Base-by-base conservation (phyloP, 176 grass and related monocot genomes). In the Ampelocalamus luodianensis region DNA sequence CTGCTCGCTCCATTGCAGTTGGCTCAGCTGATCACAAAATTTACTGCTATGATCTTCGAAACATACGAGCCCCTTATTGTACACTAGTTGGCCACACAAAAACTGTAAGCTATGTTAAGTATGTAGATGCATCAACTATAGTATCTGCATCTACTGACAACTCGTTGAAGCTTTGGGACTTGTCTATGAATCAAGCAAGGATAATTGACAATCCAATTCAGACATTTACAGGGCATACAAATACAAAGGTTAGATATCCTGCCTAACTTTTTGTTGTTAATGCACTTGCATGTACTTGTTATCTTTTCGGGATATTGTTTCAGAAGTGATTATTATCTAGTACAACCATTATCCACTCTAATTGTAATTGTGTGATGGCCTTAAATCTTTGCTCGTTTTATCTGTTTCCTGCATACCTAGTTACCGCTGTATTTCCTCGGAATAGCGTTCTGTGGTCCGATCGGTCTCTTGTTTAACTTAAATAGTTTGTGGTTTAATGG, bases 91-190 rank as follows among this genome's bases (percentile, higher is more conserved):
- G 92, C 54, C 97, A 99, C 54, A 85, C 83, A 76, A 99, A 96
- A 83, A 99, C 97, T 71, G 93, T 99, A 76, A 99, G 97, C 88
- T 94, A 99, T 83, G 91, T 94, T 20, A 99, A 99, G 81, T 96
- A 94, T 85, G 54, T 99, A 48, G 90, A 99, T 71, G 68, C 91
- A 16, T 87, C 81, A 78, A 99, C 86, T 51, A 79, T 99, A 49
- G 82, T 94, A 79, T 99, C 97, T 36, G 90, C 90, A 13, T 99
- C 97, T 49, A 96, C 93, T 75, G 97, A 99, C 77, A 94, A 89
- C 79, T 91, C 93, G 10, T 58, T 96, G 83, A 99, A 94, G 86
- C 90, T 99, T 26, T 99, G 97, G 97, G 91, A 99, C 88, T 72
- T 99, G 71, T 88, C 84, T 4, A 73, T 54, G 60, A 89, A 73